These are phyloP conservation scores for Trichophyton simii DNA, from an alignment of 2,329 filamentous ascomycete species.

Conservation along the genomic window DNA sequence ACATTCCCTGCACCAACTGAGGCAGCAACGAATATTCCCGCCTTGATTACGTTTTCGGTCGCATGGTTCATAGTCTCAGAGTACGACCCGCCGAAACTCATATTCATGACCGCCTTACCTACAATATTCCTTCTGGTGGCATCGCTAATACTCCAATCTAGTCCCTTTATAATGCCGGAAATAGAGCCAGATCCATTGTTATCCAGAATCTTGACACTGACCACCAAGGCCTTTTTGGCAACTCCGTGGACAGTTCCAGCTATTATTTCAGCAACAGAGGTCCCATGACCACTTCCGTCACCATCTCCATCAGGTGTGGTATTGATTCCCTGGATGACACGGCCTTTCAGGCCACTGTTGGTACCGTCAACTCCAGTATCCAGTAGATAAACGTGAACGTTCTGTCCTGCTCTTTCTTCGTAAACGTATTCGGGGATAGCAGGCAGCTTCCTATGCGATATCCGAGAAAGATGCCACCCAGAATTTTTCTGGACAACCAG, in stretches of 20 bases:
- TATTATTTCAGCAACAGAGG: slow-evolving; percentile 28
- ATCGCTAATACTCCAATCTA: slow-evolving; percentile 29
- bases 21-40: slow-evolving; percentile 31
- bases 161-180: slow-evolving; percentile 38
- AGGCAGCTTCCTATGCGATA: slow-evolving; percentile 20
- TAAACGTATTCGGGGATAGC: slow-evolving; percentile 22
- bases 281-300: slow-evolving; percentile 26
- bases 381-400: slow-evolving; percentile 16
- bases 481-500: too few relatives aligned
- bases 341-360: slow-evolving; percentile 25
- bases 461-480: too few relatives aligned
- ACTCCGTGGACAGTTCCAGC: slow-evolving; percentile 25
- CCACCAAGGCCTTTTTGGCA: slow-evolving; percentile 26
- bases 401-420: slow-evolving; percentile 25
- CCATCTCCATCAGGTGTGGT: slow-evolving; percentile 14
- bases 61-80: slow-evolving; percentile 29
- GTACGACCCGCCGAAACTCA: slow-evolving; percentile 25
- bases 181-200: slow-evolving; percentile 34
- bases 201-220: slow-evolving; percentile 40
- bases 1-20: slow-evolving; percentile 29
- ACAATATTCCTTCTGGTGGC: slow-evolving; percentile 19
- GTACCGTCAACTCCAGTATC: slow-evolving; percentile 26
- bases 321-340: slow-evolving; percentile 26
- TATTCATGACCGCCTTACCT: slow-evolving; percentile 23
- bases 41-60: slow-evolving; percentile 23